phyloP scores from a whole-genome alignment of 306 rosid genomes.

The Prunus mume region DNA sequence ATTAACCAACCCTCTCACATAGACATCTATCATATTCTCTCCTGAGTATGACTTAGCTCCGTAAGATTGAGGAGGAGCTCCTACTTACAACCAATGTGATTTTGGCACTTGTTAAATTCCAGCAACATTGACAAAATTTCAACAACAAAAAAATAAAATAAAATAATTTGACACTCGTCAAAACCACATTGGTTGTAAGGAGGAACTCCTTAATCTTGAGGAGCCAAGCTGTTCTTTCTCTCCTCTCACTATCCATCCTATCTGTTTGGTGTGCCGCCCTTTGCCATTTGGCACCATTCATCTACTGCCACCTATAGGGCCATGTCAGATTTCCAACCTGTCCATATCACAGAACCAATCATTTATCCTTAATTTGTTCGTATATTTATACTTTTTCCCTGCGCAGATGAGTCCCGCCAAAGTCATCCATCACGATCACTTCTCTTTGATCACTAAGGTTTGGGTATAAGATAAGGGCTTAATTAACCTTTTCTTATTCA shows the following conservation, averaged over 20 bases:
- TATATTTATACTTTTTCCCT: not conserved
- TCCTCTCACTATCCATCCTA: slow-evolving; percentile 28
- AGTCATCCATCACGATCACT: not conserved
- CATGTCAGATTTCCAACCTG: slow-evolving; percentile 46
- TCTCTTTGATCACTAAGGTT: not conserved
- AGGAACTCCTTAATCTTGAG: no score
- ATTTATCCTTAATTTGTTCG: slow-evolving; percentile 28
- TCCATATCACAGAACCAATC: slow-evolving; percentile 48
- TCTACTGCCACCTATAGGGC: slow-evolving; percentile 45
- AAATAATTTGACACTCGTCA: no score
- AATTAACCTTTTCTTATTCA: not conserved
- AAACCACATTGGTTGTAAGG: no score
- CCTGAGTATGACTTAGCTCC: no score
- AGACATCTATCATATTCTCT: not conserved
- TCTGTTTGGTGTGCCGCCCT: slow-evolving; percentile 75
- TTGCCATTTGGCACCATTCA: slow-evolving; percentile 49
- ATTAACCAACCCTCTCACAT: no score
- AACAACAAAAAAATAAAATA: no score
- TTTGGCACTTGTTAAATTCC: no score
- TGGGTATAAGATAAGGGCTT: not conserved
- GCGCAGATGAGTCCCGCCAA: slow-evolving; percentile 31
- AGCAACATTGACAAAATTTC: no score
- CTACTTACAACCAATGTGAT: no score
- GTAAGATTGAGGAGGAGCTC: no score
- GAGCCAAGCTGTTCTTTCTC: not conserved